Evolutionary conservation across 345 rosid species (phyloP).

Genomic region (Eutrema yunnanense): DNA sequence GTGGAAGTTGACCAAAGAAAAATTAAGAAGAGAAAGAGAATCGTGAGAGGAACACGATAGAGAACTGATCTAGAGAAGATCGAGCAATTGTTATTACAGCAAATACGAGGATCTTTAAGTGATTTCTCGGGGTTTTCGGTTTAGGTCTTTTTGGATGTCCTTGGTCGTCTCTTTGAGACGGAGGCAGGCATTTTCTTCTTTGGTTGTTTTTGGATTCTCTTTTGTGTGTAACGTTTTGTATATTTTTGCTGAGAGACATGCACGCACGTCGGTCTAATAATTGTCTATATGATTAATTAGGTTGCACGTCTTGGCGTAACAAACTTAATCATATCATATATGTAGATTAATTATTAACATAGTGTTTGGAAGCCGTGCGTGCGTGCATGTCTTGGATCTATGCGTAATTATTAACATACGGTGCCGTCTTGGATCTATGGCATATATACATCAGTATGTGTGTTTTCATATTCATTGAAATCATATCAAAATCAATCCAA

Average conservation of each 20-base stretch:
- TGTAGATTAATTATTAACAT: too few relatives aligned
- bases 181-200: constrained; percentile 53
- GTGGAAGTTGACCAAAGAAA: constrained; percentile 73
- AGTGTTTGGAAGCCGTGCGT: too few relatives aligned
- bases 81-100: constrained; percentile 16
- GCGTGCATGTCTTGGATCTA: too few relatives aligned
- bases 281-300: neutral
- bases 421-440: too few relatives aligned
- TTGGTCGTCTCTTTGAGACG: constrained; percentile 45
- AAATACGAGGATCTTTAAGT: constrained; percentile 5
- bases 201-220: too few relatives aligned
- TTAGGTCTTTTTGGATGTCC: constrained; percentile 28
- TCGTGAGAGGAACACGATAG: constrained; percentile 41
- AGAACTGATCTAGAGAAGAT: constrained; percentile 34
- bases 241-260: neutral
- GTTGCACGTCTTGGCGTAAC: constrained; percentile 21
- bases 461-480: too few relatives aligned
- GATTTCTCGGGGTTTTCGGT: constrained; percentile 7
- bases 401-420: too few relatives aligned
- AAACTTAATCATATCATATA: neutral
- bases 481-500: too few relatives aligned
- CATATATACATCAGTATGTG: too few relatives aligned
- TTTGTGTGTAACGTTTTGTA: constrained; percentile 34
- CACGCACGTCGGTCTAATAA: constrained; percentile 22
- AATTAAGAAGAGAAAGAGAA: constrained; percentile 41